A percentile compares a stretch with the other conserved stretches of the same genome.
Evolutionary conservation across 805 yeast genomes (phyloP).

Genomic region (Nakazawaea ishiwadae): DNA sequence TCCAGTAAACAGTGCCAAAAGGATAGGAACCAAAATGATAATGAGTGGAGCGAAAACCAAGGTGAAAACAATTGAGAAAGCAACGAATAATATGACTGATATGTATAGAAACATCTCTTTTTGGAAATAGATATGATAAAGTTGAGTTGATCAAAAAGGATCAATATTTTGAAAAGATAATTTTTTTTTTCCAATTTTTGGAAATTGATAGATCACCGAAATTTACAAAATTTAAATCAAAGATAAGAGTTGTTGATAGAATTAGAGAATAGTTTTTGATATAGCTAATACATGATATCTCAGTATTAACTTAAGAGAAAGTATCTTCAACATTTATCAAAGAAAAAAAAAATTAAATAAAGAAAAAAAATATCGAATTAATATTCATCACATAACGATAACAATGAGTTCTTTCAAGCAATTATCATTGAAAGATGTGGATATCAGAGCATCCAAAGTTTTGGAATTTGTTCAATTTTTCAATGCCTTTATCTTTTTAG

Average conservation of each 20-base stretch:
- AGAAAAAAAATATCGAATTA: neutral
- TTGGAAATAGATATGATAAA: neutral
- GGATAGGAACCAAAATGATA: conserved; percentile 5
- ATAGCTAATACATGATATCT: no score
- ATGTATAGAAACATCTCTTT: neutral
- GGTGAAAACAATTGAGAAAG: conserved; percentile 8
- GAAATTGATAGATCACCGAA: no score
- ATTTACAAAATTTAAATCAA: no score
- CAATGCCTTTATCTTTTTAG: conserved; percentile 1
- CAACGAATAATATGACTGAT: neutral
- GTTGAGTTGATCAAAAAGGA: neutral
- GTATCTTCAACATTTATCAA: no score
- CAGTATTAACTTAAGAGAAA: no score
- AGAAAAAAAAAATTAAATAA: neutral
- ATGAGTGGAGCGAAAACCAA: conserved; percentile 13
- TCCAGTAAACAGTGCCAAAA: conserved; percentile 9
- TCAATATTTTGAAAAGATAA: neutral
- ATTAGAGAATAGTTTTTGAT: no score
- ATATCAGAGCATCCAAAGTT: conserved; percentile 6
- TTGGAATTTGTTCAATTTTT: conserved; percentile 5
- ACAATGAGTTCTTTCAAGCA: neutral
- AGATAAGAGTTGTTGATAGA: no score
- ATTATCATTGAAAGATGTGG: conserved; percentile 2
- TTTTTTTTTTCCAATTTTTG: no score
- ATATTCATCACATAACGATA: neutral